These are phyloP conservation scores for Fusarium temperatum DNA, from an alignment of 2,329 filamentous ascomycete species.

Conservation along the genomic window DNA sequence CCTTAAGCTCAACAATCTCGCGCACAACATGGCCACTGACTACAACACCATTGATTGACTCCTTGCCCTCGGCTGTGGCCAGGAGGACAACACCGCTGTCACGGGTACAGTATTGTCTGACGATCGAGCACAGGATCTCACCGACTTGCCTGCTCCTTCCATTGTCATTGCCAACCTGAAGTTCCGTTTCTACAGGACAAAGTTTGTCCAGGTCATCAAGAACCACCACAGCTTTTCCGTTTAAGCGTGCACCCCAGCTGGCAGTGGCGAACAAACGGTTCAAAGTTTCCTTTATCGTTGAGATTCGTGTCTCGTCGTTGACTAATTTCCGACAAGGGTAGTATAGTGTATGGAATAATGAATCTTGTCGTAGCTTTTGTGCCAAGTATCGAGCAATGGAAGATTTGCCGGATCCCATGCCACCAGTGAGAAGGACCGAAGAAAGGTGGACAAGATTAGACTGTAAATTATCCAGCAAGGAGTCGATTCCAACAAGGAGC, in stretches of 20 bases:
- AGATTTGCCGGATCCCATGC: constrained; percentile 90
- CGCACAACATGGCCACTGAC: constrained; percentile 91
- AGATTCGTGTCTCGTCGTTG: constrained; percentile 88
- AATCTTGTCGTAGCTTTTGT: constrained; percentile 74
- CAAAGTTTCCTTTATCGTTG: constrained; percentile 89
- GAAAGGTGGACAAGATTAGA: constrained; percentile 85
- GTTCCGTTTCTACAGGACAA: constrained; percentile 91
- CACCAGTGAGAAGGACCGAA: constrained; percentile 88
- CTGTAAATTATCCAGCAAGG: constrained; percentile 74
- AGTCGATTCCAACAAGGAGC: constrained; percentile 84
- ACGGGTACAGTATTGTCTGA: constrained; percentile 82
- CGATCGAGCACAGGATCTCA: constrained; percentile 84
- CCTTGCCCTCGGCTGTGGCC: constrained; percentile 92
- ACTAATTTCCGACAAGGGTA: constrained; percentile 88
- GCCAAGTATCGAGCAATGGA: constrained; percentile 80
- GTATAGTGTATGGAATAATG: constrained; percentile 84
- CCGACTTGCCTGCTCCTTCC: constrained; percentile 91
- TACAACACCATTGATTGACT: constrained; percentile 88
- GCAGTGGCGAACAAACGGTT: constrained; percentile 86
- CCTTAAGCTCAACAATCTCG: constrained; percentile 89
- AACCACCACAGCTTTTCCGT: constrained; percentile 84
- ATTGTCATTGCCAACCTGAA: constrained; percentile 94
- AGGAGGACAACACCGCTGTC: constrained; percentile 86
- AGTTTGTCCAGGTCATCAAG: constrained; percentile 93
- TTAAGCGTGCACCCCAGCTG: constrained; percentile 88